Conservation (phyloP, 306 rosid genomes). For the Phaseolus lunatus region DNA sequence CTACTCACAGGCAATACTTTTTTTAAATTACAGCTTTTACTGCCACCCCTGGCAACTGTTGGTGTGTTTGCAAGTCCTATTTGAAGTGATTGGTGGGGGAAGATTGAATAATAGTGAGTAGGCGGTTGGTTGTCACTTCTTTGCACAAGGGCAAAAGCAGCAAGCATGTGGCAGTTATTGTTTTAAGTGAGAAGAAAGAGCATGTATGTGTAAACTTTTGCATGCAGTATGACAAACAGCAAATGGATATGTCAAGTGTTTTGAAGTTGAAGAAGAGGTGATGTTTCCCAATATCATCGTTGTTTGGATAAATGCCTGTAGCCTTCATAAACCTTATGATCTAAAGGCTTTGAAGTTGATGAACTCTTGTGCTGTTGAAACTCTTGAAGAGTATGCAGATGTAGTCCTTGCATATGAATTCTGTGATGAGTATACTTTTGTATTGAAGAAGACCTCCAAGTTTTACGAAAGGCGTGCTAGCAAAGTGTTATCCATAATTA, state of each 20-base stretch:
- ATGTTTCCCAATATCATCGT: too few species aligned
- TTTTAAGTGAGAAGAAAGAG: conserved; percentile 10
- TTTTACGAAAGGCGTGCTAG: conserved; percentile 81
- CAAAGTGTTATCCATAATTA: conserved; percentile 72
- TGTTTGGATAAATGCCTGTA: too few species aligned
- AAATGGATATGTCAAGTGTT: conserved; percentile 81
- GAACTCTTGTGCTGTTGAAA: conserved; percentile 67
- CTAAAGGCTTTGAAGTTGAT: conserved; percentile 65
- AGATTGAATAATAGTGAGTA: neutral
- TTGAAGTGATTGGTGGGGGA: too few species aligned
- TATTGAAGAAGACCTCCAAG: conserved; percentile 74
- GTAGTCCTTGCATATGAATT: conserved; percentile 78
- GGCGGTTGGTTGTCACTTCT: neutral
- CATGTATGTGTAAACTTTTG: neutral
- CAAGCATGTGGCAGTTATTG: conserved; percentile 20
- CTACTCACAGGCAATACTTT: neutral
- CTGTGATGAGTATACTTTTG: conserved; percentile 73
- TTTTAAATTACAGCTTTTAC: neutral
- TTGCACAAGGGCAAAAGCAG: neutral
- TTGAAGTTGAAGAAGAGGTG: conserved; percentile 75
- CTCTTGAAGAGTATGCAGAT: conserved; percentile 71
- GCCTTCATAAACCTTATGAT: conserved; percentile 78
- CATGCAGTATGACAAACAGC: conserved; percentile 70
- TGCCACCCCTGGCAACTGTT: neutral
- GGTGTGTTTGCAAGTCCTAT: neutral